phyloP scores from a whole-genome alignment of 805 yeast species.

The Saccharomycopsis fodiens region DNA sequence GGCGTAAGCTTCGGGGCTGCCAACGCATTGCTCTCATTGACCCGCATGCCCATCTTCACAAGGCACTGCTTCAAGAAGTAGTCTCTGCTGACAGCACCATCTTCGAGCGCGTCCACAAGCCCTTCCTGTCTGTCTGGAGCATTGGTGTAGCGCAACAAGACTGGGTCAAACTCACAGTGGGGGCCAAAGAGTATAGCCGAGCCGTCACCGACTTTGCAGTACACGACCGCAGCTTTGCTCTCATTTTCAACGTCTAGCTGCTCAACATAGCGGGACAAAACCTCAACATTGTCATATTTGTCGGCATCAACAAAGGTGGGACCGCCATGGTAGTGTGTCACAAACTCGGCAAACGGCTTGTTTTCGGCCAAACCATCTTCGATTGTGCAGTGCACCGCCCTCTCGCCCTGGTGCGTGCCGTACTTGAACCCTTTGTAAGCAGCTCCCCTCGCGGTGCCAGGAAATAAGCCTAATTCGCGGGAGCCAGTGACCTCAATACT shows the following conservation, averaged over 20 bases:
- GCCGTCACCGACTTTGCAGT: slow-evolving; percentile 66
- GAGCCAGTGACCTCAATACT: slow-evolving; percentile 75
- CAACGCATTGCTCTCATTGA: slow-evolving; percentile 42
- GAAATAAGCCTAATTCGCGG: slow-evolving; percentile 74
- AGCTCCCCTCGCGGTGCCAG: slow-evolving; percentile 78
- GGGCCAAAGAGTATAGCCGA: slow-evolving; percentile 71
- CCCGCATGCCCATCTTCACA: slow-evolving; percentile 55
- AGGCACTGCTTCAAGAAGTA: slow-evolving; percentile 52
- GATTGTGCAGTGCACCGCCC: slow-evolving; percentile 43
- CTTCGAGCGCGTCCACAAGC: slow-evolving; percentile 35
- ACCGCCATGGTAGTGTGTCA: slow-evolving; percentile 80
- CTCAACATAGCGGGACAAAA: slow-evolving; percentile 63
- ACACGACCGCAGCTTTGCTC: slow-evolving; percentile 61
- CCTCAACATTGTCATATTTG: slow-evolving; percentile 49
- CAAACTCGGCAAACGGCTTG: slow-evolving; percentile 2
- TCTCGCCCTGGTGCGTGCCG: slow-evolving; percentile 68
- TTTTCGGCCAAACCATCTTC: slow-evolving; percentile 21
- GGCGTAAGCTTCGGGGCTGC: slow-evolving; percentile 66
- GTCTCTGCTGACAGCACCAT: slow-evolving; percentile 41
- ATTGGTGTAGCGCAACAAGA: slow-evolving; percentile 33
- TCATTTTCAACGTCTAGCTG: slow-evolving; percentile 42
- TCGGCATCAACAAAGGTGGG: slow-evolving; percentile 75
- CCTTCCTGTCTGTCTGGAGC: slow-evolving; percentile 25
- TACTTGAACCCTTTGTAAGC: slow-evolving; percentile 77
- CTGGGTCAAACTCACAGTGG: slow-evolving; percentile 81